phyloP scores from a whole-genome alignment of 768 basidiomycete species.

The Steccherinum ochraceum region DNA sequence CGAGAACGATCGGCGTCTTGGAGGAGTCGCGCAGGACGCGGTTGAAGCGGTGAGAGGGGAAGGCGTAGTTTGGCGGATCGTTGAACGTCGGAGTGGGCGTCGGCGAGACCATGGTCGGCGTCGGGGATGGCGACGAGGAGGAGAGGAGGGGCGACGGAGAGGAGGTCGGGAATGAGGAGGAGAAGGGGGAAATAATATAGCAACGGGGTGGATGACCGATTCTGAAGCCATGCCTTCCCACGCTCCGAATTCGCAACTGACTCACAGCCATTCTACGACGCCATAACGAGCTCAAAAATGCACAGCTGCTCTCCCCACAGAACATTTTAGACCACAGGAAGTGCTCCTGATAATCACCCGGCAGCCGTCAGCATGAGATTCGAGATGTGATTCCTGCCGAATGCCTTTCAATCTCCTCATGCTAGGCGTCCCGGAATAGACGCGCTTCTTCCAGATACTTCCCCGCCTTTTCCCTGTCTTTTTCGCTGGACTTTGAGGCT shows the following conservation, averaged over 20 bases:
- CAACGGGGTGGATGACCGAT: constrained; percentile 7
- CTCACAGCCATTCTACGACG: too few relatives aligned
- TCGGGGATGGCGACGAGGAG: neutral
- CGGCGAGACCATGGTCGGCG: constrained; percentile 5
- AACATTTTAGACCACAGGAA: too few relatives aligned
- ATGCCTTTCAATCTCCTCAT: too few relatives aligned
- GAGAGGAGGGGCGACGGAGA: neutral
- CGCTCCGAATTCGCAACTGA: constrained; percentile 10
- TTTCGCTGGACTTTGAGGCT: too few relatives aligned
- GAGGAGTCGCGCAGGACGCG: constrained; percentile 49
- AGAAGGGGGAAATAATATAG: constrained; percentile 4
- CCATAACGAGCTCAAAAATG: too few relatives aligned
- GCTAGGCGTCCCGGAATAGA: too few relatives aligned
- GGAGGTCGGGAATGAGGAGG: constrained; percentile 2
- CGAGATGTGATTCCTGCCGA: too few relatives aligned
- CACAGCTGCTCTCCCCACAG: too few relatives aligned
- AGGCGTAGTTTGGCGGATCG: constrained; percentile 60
- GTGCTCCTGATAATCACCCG: too few relatives aligned
- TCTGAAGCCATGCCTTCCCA: constrained; percentile 22
- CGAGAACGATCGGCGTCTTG: constrained; percentile 86
- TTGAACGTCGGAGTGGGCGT: constrained; percentile 36
- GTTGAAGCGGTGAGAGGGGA: constrained; percentile 60
- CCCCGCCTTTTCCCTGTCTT: too few relatives aligned
- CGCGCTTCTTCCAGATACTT: too few relatives aligned
- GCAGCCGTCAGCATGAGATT: too few relatives aligned